Base-by-base conservation (phyloP, 495 filamentous ascomycete species). In the Aspergillus incahuasiensis region DNA sequence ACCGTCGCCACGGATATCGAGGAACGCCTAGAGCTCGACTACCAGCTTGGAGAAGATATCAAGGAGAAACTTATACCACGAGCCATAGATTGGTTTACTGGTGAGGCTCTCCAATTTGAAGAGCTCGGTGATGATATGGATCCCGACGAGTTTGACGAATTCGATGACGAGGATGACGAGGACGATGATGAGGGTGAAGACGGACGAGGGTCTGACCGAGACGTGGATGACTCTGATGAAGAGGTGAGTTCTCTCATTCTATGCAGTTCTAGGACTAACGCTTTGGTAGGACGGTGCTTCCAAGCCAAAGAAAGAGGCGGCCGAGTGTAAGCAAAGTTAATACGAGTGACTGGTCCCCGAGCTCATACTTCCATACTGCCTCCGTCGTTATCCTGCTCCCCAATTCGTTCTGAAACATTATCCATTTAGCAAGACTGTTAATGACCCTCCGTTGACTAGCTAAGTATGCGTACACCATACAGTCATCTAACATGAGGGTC, bases 21-120 rank as follows among this genome's bases (percentile, higher is more conserved):
- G 77, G 92, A 96, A 77, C 92, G 95, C 56, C 81, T 99, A 22
- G 95, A 99, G 77, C 86, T 99, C 48, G 95, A 99, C 72, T 99
- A 99, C 70, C 92, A 96, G 71, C 88, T 99, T 44, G 95, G 95
- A 52, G 95, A 99, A 75, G 95, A 99, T 70, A 97, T 99, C 72
- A 99, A 99, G 79, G 95, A 99, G 82, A 99, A 99, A 75, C 82
- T 99, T 55, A 99, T 99, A 63, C 95, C 95, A 52, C 92, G 91
- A 63, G 95, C 95, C 16, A 92, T 99, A 65, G 95, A 97, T 73
- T 99, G 95, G 95, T 99, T 97, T 75, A 99, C 95, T 41, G 95
- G 95, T 39, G 94, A 99, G 75, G 95, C 95, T 52, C 84, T 97
- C 59, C 94, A 95, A 62, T 99, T 90, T 56, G 95, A 99, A 80